Base-by-base conservation (phyloP, 805 yeast genomes). In the Yarrowia deformans region DNA sequence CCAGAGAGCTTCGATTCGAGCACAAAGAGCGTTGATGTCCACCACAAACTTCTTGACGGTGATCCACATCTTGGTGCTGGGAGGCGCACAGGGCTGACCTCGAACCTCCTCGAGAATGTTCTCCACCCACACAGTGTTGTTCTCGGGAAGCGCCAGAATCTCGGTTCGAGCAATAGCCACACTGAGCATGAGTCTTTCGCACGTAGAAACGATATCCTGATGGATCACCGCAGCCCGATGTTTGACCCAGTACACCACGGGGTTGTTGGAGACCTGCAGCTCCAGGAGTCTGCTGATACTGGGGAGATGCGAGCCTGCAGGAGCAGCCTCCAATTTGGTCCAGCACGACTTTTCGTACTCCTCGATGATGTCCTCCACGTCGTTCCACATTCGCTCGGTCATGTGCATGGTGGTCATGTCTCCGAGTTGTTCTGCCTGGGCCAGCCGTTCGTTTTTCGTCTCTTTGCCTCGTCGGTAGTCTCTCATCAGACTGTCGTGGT, bases 201-300 rank as follows among this genome's bases (percentile, higher is more conserved):
- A 83, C 71, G 8, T 78, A 75, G 70, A 86, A 80, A 19, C 75
- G 75, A 60, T 45, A 4, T 60, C 66, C 45, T 60, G 48, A 14
- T 42, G 66, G 14, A 60, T 60, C 1, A 60, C 32, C 79, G 78
- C 56, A 82, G 81, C 73, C 84, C 52, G 88, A 19, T 84, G 77
- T 50, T 83, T 79, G 37, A 90, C 82, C 87, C 92, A 90, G 67
- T 84, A 86, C 29, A 82, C 75, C 7, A 89, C 84, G 6, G 94
- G 94, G 74, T 87, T 88, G 69, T 85, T 88, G 56, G 81, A 83
- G 1, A 84, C 83, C n/a, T 88, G 89, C 42, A 90, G 78, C 71
- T 89, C 91, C 55, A 88, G 76, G 42, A 90, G 79, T 72, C 84
- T 85, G n/a, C 83, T 81, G 32, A 89, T 83, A 13, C 66, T 60